Base-by-base conservation (phyloP, 371 early-diverging fungal species). In the Catenaria anguillulae region DNA sequence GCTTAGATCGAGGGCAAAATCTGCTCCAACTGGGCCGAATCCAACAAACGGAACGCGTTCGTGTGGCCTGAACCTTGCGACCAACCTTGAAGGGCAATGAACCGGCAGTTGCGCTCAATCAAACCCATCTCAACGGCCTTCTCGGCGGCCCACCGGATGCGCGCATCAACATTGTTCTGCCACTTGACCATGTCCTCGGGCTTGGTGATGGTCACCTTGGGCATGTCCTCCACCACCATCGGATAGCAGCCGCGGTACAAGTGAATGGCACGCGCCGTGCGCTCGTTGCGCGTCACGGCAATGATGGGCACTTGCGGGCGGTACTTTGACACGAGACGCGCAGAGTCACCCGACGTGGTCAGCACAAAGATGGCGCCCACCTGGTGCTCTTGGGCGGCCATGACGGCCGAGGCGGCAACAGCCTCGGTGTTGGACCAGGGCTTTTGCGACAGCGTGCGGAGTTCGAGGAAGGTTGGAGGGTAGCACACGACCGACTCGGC, bases 261-360 rank as follows among this genome's bases (percentile, higher is more conserved):
- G 63, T 88, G 89, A 46, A 89, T 74, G 63, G 91, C 88, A 64
- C 95, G 84, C 24, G 96, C 92, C n/a, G 89, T 88, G 62, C 80
- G 78, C 50, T 74, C 78, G 62, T 86, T 79, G 64, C 89, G 83
- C 6, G 97, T 93, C 17, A 95, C 87, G 56, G 90, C 89, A 60
- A 97, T 74, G 61, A 97, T 89, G 46, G 97, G 95, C 55, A 88
- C 83, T 55, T 78, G 73, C 26, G 98, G 97, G 50, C 94, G 88
- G 75, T 96, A 97, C 74, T 97, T 97, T 40, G 93, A 85, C 61
- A 95, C 80, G 60, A 92, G 71, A 42, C 93, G 86, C 26, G 97
- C 96, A 55, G 95, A 85, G 59, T 81, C 77, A 52, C 90, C 90
- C n/a, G 84, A 83, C 55, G 84, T 86, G 65, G 90, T 83, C 63